Evolutionary conservation across 2,329 filamentous ascomycete genomes (phyloP), one percentile per base, ranked within the genome.

Genomic region (Colletotrichum orchidophilum): DNA sequence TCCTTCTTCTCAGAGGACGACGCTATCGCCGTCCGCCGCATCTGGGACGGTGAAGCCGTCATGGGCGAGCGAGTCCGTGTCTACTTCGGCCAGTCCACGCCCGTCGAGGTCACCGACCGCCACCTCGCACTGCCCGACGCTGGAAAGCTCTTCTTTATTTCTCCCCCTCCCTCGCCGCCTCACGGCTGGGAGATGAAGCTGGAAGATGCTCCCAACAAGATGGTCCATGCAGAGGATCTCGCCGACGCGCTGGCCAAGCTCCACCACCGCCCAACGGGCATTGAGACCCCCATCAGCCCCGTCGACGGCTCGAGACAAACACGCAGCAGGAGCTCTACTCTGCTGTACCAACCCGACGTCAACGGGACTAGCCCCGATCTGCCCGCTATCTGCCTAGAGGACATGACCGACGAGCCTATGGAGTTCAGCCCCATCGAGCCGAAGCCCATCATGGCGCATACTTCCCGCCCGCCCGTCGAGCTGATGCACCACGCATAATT

Each of bases 61-160:
- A 88, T 95, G 82, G 93, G 93, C 76, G 86, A 91, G 80, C 85
- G 87, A 65, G 88, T 92, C 76, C 87, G 88, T 74, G 88, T 94
- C 76, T 95, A 92, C 83, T 93, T 91, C 75, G 91, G 91, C 76
- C 86, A 90, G 77, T 82, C 84, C 58, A 92, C 90, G 0, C 84
- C 87, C n/a, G 80, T 91, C 63, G 82, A 88, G 75, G 76, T 82
- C 49, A 80, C 83, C 70, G 85, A 90, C 75, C 85, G 87, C 75
- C 90, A 91, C 76, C 85, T 93, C 11, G 86, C 87, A n/a, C 87
- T 92, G 0, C 90, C 91, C 67, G 91, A 92, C 73, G 89, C 90
- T 63, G 91, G 90, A 77, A 92, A 92, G 83, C 86, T 92, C 64
- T 93, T 93, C 84, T 93, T 93, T 83, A 93, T 93, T 80, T 91